phyloP scores from a whole-genome alignment of 768 basidiomycete genomes.

The Kwoniella sp. region DNA sequence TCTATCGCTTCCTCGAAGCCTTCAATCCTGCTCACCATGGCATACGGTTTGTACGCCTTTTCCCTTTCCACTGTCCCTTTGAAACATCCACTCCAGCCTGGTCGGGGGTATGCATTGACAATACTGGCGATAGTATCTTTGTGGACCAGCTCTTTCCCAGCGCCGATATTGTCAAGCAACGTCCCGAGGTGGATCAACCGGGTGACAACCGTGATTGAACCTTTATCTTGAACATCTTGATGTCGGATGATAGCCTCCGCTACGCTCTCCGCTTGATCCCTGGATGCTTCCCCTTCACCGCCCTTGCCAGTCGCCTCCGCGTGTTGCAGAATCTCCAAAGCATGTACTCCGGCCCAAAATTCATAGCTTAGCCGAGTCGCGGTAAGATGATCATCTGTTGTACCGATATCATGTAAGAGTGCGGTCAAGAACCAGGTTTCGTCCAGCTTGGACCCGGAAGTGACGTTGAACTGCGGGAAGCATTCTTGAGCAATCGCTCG shows the following conservation, averaged over 20 bases:
- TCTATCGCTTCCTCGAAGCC: slow-evolving; percentile 26
- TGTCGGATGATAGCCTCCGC: slow-evolving; percentile 34
- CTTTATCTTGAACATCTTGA: slow-evolving; percentile 32
- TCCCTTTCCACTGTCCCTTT: slow-evolving; percentile 27
- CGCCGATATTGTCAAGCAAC: slow-evolving; percentile 23
- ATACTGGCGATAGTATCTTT: slow-evolving; percentile 24
- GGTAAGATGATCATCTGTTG: slow-evolving; percentile 7
- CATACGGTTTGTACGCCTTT: slow-evolving; percentile 27
- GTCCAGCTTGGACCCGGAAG: slow-evolving; percentile 6
- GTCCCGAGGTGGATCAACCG: slow-evolving; percentile 11
- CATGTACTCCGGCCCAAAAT: slow-evolving; percentile 26
- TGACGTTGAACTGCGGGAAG: slow-evolving; percentile 18
- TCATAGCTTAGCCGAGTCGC: slow-evolving; percentile 26
- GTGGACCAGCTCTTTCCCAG: slow-evolving; percentile 19
- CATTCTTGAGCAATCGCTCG: slow-evolving; percentile 25
- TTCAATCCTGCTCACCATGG: slow-evolving; percentile 34
- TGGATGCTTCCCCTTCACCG: slow-evolving; percentile 1
- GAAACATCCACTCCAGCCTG: slow-evolving; percentile 30
- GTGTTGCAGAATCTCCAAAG: slow-evolving; percentile 24
- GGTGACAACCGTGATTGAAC: slow-evolving; percentile 21
- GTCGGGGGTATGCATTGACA: slow-evolving; percentile 21
- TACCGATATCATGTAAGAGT: slow-evolving; percentile 35
- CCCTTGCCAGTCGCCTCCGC: not conserved
- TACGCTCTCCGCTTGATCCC: slow-evolving; percentile 33
- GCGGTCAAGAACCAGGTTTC: slow-evolving; percentile 36